Evolutionary conservation across 192 early-diverging fungal species (phyloP).

Genomic region (Umbelopsis sp.): DNA sequence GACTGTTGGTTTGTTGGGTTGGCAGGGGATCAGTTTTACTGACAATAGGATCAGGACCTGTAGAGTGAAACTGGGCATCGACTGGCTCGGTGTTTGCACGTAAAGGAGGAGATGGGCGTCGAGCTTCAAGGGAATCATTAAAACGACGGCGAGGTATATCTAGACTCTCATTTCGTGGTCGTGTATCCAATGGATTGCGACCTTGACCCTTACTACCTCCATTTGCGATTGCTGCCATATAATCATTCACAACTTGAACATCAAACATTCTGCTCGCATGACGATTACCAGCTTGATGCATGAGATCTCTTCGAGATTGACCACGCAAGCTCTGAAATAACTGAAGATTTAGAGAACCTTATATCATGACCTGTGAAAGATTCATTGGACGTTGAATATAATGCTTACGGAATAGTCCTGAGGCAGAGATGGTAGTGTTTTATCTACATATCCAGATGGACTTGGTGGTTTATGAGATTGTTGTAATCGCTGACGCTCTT

Average conservation of each 20-base stretch:
- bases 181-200: slow-evolving; percentile 19
- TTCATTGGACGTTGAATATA: not conserved
- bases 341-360: too few species aligned
- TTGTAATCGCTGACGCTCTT: slow-evolving; percentile 47
- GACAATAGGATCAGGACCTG: not conserved
- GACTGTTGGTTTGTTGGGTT: not conserved
- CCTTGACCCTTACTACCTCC: not conserved
- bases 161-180: slow-evolving; percentile 4
- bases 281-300: slow-evolving; percentile 1
- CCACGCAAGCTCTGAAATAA: not conserved
- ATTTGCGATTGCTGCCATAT: slow-evolving; percentile 7
- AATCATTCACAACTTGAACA: slow-evolving; percentile 21
- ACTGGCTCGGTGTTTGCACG: not conserved
- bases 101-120: slow-evolving; percentile 6
- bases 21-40: not conserved
- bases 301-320: not conserved
- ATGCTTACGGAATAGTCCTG: not conserved
- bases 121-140: not conserved
- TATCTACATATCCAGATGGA: slow-evolving; percentile 17
- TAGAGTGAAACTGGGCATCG: not conserved
- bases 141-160: slow-evolving; percentile 8
- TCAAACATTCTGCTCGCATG: slow-evolving; percentile 25
- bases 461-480: slow-evolving; percentile 5
- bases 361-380: too few species aligned
- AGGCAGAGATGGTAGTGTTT: slow-evolving; percentile 36